Evolutionary conservation across 371 early-diverging fungal genomes (phyloP), one percentile per base, ranked within the genome.

Genomic region (Mucor lusitanicus): DNA sequence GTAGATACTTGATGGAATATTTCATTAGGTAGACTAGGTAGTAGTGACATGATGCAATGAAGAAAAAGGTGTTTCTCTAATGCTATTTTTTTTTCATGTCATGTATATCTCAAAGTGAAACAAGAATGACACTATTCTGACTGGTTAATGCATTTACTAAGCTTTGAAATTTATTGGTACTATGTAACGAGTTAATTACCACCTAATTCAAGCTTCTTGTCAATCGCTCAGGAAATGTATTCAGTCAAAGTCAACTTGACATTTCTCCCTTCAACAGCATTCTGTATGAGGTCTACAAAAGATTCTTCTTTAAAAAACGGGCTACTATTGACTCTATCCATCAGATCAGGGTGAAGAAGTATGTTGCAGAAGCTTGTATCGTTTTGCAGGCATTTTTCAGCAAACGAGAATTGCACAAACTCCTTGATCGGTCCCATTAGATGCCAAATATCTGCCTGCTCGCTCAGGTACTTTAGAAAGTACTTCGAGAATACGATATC

Each of bases 361-460:
- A 70, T 57, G 17, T 39, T 23, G 15, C 53, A 53, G 2, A 12
- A 13, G 53, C 53, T 11, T 53, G 53, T 53, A 13, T 53, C 15
- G 4, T 53, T 15, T 4, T 53, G 28, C 27, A 27, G 15, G 53
- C 53, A 15, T 53, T 27, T 53, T 53, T 53, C 27, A 53, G 53
- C 53, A 27, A 53, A 53, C 2, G 27, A 23, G 12, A 23, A 27
- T 15, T 53, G 53, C 15, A 63, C 23, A 33, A 73, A 73, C 13
- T 73, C 69, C 54, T 69, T 63, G 8, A 73, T 28, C 9, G 73
- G 69, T 0, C 62, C 73, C 8, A 63, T 30, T 11, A 66, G 27
- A 19, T 63, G 35, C 69, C 73, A 73, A 12, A 69, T 25, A 55
- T 65, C 60, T 3, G 57, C 64, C 9, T 59, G 55, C 28, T 68